Evolutionary conservation across 2,329 filamentous ascomycete genomes (phyloP).

Genomic region (Penicillium sp.): DNA sequence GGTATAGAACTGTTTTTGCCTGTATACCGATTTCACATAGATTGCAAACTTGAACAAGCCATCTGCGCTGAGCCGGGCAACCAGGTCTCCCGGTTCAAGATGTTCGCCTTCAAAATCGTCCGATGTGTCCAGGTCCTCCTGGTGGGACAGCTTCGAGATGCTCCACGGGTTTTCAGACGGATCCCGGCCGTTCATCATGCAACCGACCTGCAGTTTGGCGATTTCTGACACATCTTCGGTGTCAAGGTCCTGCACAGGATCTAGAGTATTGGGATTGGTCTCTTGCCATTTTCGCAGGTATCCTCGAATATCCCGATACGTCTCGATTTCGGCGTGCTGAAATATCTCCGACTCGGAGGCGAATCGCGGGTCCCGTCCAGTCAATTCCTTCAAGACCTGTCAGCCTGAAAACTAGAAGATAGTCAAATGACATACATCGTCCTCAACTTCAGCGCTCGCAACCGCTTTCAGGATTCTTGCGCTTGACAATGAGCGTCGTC

Average conservation of each 20-base stretch:
- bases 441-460: neutral
- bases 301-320: conserved; percentile 40
- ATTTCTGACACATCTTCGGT: conserved; percentile 12
- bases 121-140: conserved; percentile 27
- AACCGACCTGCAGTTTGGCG: conserved; percentile 24
- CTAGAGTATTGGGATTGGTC: conserved; percentile 27
- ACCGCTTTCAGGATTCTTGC: conserved; percentile 11
- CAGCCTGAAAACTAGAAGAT: neutral
- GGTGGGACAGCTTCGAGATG: conserved; percentile 21
- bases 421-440: conserved; percentile 2
- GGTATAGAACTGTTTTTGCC: conserved; percentile 46
- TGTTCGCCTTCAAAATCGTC: conserved; percentile 36
- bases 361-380: neutral
- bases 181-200: conserved; percentile 36
- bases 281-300: conserved; percentile 44
- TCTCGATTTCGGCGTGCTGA: conserved; percentile 34
- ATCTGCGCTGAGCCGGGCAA: conserved; percentile 32
- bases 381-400: neutral
- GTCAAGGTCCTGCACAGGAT: conserved; percentile 29
- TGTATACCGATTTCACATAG: conserved; percentile 42
- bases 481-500: conserved; percentile 10
- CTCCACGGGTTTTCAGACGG: conserved; percentile 28
- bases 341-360: neutral
- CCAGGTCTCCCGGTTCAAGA: conserved; percentile 43
- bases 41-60: conserved; percentile 36